phyloP scores from a whole-genome alignment of 306 rosid genomes.

The Pyrus pyrifolia region DNA sequence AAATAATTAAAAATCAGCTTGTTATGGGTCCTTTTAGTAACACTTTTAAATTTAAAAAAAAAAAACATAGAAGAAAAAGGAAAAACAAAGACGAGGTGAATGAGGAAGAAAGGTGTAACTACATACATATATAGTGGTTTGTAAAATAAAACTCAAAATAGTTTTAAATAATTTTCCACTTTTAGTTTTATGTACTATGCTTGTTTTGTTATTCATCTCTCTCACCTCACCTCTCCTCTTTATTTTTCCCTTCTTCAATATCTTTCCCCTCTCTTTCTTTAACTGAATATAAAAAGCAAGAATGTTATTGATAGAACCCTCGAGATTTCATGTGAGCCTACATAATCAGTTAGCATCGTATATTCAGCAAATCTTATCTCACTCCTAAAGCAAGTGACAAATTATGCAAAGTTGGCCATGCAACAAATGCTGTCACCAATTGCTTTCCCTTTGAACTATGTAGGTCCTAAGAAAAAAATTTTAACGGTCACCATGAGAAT shows the following conservation, averaged over 20 bases:
- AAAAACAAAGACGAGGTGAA: background rate
- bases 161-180: background rate
- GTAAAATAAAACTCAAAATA: background rate
- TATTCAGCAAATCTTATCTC: background rate
- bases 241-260: background rate
- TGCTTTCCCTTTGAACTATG: background rate
- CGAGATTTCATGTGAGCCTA: background rate
- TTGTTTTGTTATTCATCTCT: background rate
- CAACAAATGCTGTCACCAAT: background rate
- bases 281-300: background rate
- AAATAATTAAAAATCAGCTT: background rate
- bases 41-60: background rate
- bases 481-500: background rate
- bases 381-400: background rate
- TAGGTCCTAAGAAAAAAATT: background rate
- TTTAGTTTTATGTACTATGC: background rate
- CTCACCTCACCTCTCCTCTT: background rate
- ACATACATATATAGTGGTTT: background rate
- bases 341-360: background rate
- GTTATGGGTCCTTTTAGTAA: background rate
- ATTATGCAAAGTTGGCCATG: background rate
- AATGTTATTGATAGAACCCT: background rate
- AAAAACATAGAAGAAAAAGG: background rate
- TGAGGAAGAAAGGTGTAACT: background rate
- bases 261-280: background rate